Evolutionary conservation across 345 rosid genomes (phyloP), one percentile per base, ranked within the genome.

Genomic region (Alliaria petiolata): DNA sequence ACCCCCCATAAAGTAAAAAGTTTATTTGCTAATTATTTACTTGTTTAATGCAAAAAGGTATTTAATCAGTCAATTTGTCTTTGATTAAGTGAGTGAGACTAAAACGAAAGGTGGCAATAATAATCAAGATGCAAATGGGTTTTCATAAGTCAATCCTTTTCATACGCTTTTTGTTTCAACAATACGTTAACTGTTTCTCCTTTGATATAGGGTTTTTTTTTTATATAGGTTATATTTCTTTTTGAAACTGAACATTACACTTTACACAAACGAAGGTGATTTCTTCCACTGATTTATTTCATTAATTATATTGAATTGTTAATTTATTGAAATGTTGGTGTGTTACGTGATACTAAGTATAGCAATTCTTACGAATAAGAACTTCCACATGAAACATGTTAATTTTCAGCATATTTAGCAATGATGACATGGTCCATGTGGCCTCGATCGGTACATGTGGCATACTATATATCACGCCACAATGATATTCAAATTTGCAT

Each of bases 81-180:
- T 54, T 72, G 42, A 45, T 55, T 38, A 26, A 44, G 40, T n/a
- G 53, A 72, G 57, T 45, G 39, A 72, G 65, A 26, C 70, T 49
- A 54, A 44, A 64, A 62, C 6, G 16, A 55, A 46, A 55, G 68
- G 69, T 71, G 53, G 44, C 5, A 51, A 61, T 14, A 31, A 61
- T 4, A 19, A 51, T 50, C 50, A 71, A 39, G 42, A 25, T 72
- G 28, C 58, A 11, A 72, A 54, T 53, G 70, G 76, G 56, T 22
- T 62, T 62, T 72, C 22, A 8, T 22, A 15, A 68, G 36, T 71
- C 76, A 42, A 63, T 63, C 65, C 42, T 72, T 51, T 64, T 55
- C 62, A 54, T 22, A 44, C 64, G 12, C 76, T 49, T 72, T 63
- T 53, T 34, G 34, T 62, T 25, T 13, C 9, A 15, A 72, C 76